A percentile compares a stretch with the other conserved stretches of the same genome.
phyloP scores from a whole-genome alignment of 768 basidiomycete species.

The Mycena haematopus region DNA sequence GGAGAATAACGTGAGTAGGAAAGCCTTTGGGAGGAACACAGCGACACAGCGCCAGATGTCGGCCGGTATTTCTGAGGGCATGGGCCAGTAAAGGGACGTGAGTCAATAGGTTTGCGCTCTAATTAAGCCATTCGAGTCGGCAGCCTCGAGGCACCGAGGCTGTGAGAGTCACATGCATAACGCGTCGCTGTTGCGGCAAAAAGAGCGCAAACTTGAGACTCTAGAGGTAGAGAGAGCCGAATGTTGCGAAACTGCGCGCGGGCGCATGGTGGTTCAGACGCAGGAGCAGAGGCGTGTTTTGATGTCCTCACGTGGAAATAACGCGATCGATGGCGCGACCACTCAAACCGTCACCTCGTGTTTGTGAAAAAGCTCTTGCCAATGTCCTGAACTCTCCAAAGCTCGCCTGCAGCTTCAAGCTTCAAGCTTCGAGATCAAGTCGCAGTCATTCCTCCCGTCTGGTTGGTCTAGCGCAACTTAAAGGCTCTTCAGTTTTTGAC shows the following conservation, averaged over 20 bases:
- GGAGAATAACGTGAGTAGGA: slow-evolving; percentile 32
- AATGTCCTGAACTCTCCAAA: too few species aligned
- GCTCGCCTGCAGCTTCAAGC: too few species aligned
- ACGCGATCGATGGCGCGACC: neutral
- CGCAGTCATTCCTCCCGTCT: too few species aligned
- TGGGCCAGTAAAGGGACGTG: slow-evolving; percentile 12
- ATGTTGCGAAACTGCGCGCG: neutral
- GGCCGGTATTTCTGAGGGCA: slow-evolving; percentile 12
- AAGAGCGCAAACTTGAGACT: neutral
- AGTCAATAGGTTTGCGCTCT: neutral
- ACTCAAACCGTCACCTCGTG: too few species aligned
- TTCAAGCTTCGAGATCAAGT: too few species aligned
- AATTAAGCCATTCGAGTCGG: neutral
- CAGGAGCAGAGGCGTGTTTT: neutral
- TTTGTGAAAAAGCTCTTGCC: too few species aligned
- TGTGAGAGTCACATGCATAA: slow-evolving; percentile 20
- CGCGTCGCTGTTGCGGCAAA: neutral
- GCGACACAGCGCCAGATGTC: slow-evolving; percentile 42
- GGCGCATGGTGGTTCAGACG: neutral
- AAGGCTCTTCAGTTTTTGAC: too few species aligned
- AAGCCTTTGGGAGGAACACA: slow-evolving; percentile 33
- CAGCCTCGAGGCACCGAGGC: slow-evolving; percentile 21
- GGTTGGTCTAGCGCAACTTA: too few species aligned
- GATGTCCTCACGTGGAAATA: neutral
- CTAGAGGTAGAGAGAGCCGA: neutral